Conservation (phyloP, 1,139 yeast genomes). For the Suhomyces coccinellae region DNA sequence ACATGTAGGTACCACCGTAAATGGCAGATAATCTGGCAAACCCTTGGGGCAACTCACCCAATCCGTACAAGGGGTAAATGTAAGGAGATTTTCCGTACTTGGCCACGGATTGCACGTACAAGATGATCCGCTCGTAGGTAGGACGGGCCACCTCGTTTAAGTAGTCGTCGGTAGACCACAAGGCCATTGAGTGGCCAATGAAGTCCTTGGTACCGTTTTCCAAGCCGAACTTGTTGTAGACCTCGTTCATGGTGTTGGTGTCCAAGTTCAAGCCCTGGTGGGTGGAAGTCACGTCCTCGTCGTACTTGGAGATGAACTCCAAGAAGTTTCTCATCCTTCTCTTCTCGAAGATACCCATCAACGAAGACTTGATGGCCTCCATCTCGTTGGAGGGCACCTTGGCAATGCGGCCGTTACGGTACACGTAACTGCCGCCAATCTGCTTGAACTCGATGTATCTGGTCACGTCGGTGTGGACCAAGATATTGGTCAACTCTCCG, state of each 20-base stretch:
- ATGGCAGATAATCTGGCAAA: conserved; percentile 96
- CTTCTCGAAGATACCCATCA: conserved; percentile 96
- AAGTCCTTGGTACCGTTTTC: conserved; percentile 94
- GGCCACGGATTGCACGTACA: conserved; percentile 89
- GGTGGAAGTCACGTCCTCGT: conserved; percentile 75
- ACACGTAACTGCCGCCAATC: conserved; percentile 91
- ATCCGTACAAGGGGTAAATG: conserved; percentile 91
- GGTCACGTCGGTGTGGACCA: conserved; percentile 94
- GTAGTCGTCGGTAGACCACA: conserved; percentile 92
- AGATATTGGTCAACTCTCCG: conserved; percentile 94
- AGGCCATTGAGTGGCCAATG: conserved; percentile 98
- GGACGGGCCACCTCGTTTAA: conserved; percentile 89
- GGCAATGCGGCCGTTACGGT: conserved; percentile 86
- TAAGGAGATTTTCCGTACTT: conserved; percentile 96
- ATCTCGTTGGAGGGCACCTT: conserved; percentile 92
- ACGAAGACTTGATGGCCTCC: conserved; percentile 87
- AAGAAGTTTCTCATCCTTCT: conserved; percentile 90
- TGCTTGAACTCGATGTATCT: conserved; percentile 95
- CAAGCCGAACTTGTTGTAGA: conserved; percentile 84
- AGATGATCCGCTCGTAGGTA: conserved; percentile 79
- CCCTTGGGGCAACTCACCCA: conserved; percentile 98
- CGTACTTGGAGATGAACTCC: conserved; percentile 81
- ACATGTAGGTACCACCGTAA: conserved; percentile 98
- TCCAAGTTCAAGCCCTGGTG: conserved; percentile 88
- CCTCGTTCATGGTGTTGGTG: conserved; percentile 87